phyloP scores from a whole-genome alignment of 768 basidiomycete species.

The Hemileccinum rubropunctum region DNA sequence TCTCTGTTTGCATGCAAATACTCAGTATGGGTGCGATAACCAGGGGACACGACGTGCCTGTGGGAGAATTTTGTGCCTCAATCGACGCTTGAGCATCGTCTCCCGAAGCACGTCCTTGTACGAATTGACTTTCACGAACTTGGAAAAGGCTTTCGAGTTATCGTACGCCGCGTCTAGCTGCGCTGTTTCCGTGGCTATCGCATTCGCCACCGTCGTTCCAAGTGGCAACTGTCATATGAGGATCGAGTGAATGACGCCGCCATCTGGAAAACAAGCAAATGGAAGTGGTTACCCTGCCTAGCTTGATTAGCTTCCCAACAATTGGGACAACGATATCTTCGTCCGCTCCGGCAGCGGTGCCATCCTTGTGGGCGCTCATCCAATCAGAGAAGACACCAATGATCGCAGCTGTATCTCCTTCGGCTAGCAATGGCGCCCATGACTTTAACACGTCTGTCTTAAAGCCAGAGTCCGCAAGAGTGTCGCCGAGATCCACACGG shows the following conservation, averaged over 20 bases:
- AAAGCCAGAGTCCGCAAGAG: slow-evolving; percentile 35
- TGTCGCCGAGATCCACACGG: slow-evolving; percentile 43
- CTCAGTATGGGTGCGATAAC: neutral
- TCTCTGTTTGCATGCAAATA: slow-evolving; percentile 4
- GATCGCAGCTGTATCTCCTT: slow-evolving; percentile 30
- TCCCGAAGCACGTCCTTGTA: slow-evolving; percentile 20
- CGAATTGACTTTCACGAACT: slow-evolving; percentile 28
- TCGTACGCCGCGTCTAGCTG: slow-evolving; percentile 34
- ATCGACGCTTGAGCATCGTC: slow-evolving; percentile 22
- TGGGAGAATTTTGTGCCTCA: slow-evolving; percentile 36
- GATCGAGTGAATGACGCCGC: neutral
- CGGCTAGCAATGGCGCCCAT: slow-evolving; percentile 38
- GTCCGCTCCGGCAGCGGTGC: slow-evolving; percentile 12
- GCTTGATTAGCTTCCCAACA: slow-evolving; percentile 11
- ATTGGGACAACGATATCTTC: slow-evolving; percentile 9
- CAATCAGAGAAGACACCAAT: slow-evolving; percentile 46
- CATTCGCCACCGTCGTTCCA: slow-evolving; percentile 6
- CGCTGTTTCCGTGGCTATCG: neutral
- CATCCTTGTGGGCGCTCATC: slow-evolving; percentile 15
- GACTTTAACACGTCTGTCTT: slow-evolving; percentile 26
- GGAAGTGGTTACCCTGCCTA: slow-evolving; percentile 20
- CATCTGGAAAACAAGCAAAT: neutral
- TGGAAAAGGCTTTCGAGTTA: slow-evolving; percentile 37
- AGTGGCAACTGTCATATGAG: slow-evolving; percentile 12
- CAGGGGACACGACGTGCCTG: slow-evolving; percentile 40